Evolutionary conservation across 305 asterid genomes (phyloP), one percentile per base, ranked within the genome.

Genomic region (Striga hermonthica): DNA sequence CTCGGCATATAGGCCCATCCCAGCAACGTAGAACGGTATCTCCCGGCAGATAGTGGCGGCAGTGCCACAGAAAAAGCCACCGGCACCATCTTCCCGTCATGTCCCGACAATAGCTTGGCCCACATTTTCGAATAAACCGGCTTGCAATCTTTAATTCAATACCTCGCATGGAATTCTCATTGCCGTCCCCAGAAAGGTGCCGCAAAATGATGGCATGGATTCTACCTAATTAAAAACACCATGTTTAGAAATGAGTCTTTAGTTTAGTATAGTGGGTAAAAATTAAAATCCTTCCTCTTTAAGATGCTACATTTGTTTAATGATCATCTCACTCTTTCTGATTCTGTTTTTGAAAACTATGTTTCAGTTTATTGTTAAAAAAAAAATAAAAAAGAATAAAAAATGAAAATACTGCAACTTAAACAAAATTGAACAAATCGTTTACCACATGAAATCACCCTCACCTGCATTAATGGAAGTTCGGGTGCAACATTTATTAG

Each of bases 51-150:
- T 90, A 55, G 98, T 91, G 56, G 90, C 95, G 62, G 89, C 96
- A 22, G 96, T 91, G 75, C 98, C 98, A 68, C 98, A 92, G 69
- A 91, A 91, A 72, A 91, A 89, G 6, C 96, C 98, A 68, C 73
- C 68, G 10, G 82, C 75, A 64, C 98, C 98, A 72, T 89, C 96
- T 75, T 84, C 84, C 53, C 76, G 83, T 90, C 96, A 91, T 11
- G 95, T 91, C 45, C 92, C 95, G 36, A 78, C 44, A 15, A 89
- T 78, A 65, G 98, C 98, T 63, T 89, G 86, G 62, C 95, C 96
- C n/a, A 89, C 96, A 62, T 85, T 85, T 57, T 85, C 82, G 69
- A 73, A 89, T 57, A 86, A 76, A 63, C 92, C 96, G 55, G 96
- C 98, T 68, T 91, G 98, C 76, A 82, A 75, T 72, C 98, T 84